phyloP scores from a whole-genome alignment of 768 basidiomycete genomes.

The Pholiota microspora region DNA sequence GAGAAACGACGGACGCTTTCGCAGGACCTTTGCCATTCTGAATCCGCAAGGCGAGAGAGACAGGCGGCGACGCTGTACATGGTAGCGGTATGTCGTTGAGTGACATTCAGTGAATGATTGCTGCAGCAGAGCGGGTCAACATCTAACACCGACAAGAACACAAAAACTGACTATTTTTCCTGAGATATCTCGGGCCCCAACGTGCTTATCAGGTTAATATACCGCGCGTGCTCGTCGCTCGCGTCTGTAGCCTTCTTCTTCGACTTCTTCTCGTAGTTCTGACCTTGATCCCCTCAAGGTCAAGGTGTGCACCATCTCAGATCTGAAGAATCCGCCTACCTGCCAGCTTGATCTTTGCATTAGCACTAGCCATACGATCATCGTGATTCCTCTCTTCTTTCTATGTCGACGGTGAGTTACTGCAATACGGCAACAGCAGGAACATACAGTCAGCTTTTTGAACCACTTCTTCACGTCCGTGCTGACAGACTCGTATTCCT shows the following conservation, averaged over 20 bases:
- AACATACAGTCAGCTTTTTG: conserved; percentile 73
- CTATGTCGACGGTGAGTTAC: conserved; percentile 30
- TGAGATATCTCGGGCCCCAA: conserved; percentile 78
- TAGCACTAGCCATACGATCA: conserved; percentile 62
- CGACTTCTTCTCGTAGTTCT: conserved; percentile 74
- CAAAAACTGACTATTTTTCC: conserved; percentile 67
- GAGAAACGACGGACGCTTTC: conserved; percentile 70
- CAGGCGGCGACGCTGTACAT: conserved; percentile 63
- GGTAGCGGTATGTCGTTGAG: conserved; percentile 55
- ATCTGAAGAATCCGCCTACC: conserved; percentile 33
- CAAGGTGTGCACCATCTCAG: neutral
- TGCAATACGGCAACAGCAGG: neutral
- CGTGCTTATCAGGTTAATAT: conserved; percentile 68
- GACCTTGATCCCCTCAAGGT: conserved; percentile 41
- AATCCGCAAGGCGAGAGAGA: conserved; percentile 71
- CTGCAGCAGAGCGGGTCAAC: conserved; percentile 33
- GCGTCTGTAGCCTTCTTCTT: conserved; percentile 70
- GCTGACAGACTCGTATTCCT: conserved; percentile 64
- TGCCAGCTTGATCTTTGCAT: conserved; percentile 76
- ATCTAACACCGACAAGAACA: neutral
- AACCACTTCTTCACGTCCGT: conserved; percentile 82
- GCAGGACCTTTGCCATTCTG: conserved; percentile 72
- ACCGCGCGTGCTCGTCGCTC: conserved; percentile 73
- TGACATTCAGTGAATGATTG: conserved; percentile 63
- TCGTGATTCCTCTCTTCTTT: conserved; percentile 82